These are phyloP conservation scores for Suaeda aralocaspica DNA, from an alignment of 148 eudicot species.

Conservation along the genomic window DNA sequence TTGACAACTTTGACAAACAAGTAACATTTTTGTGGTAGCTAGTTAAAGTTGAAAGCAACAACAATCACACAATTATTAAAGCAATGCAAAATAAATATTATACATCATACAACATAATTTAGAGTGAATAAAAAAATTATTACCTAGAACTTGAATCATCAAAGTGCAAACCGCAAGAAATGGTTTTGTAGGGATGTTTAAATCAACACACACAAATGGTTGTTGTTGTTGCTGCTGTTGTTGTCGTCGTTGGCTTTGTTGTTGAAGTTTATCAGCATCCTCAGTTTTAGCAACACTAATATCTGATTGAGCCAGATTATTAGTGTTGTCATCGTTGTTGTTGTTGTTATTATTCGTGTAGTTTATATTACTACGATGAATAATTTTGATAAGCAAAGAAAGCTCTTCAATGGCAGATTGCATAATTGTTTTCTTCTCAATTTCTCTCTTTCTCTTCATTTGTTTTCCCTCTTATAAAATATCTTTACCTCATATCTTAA, in stretches of 20 bases:
- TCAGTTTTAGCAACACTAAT: neutral
- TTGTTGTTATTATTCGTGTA: neutral
- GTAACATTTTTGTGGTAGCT: too few species aligned
- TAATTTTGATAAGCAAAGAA: conserved; percentile 35
- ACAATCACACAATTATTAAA: neutral
- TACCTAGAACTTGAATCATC: conserved; percentile 77
- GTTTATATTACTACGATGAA: neutral
- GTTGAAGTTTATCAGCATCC: neutral
- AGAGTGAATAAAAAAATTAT: conserved; percentile 8
- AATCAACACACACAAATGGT: conserved; percentile 7
- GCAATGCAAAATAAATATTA: neutral
- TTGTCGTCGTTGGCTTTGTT: neutral
- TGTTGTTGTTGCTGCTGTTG: conserved; percentile 6
- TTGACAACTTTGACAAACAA: neutral
- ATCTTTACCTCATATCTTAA: neutral
- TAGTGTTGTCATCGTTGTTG: neutral
- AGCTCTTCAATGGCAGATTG: conserved; percentile 70
- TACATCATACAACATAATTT: neutral
- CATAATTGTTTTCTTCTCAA: conserved; percentile 47
- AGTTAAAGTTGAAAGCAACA: neutral
- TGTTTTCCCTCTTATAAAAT: neutral
- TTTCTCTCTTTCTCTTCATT: conserved; percentile 48
- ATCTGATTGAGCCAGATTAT: neutral
- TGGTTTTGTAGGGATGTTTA: conserved; percentile 51
- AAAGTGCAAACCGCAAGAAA: conserved; percentile 55